Base-by-base conservation (phyloP, 2,329 filamentous ascomycete species). In the Acrocalymma vagum region DNA sequence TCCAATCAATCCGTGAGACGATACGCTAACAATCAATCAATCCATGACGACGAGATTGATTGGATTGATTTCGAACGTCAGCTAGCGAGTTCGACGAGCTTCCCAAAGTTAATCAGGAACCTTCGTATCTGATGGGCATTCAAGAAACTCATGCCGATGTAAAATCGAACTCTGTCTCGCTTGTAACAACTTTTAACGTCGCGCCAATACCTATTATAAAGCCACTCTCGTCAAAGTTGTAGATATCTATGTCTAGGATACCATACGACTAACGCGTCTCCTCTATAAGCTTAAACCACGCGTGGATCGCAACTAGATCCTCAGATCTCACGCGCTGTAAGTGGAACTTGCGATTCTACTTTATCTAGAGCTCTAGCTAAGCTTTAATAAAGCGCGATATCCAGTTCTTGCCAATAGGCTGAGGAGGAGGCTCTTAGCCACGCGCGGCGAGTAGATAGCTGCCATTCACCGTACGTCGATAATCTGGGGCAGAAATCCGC, bases 221-320 rank as follows among this genome's bases (percentile, higher is more conserved):
- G 32, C 39, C 14, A 39, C 29, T 53, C 47, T 53, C 33, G 36
- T 55, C 29, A 46, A 55, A 49, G 42, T 55, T 55, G 30, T 52
- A 50, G n/a, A 39, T 26, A 25, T 53, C 31, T 17, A 22, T 21
- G 17, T 35, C 20, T 22, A 22, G 20, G 23, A 50, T 45, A 16
- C 35, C 26, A 30, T 50, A 48, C 34, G 6, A 9, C 21, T 27
- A 5, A 24, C 26, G 17, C 28, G 42, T 50, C 22, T 38, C 37
- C 28, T 46, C 10, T 31, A 50, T 30, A 17, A 40, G 38, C 42
- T 34, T 50, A 16, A 42, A 50, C 33, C 22, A 50, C 14, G 38
- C 34, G n/a, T 10, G 14, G 10, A 51, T 51, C 2, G 8, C 16
- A 24, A 27, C 24, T 16, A 16, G 40, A 37, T 48, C 27, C 30